Evolutionary conservation across 73 alveolate genomes (phyloP).

Genomic region (Stentor roeselii): DNA sequence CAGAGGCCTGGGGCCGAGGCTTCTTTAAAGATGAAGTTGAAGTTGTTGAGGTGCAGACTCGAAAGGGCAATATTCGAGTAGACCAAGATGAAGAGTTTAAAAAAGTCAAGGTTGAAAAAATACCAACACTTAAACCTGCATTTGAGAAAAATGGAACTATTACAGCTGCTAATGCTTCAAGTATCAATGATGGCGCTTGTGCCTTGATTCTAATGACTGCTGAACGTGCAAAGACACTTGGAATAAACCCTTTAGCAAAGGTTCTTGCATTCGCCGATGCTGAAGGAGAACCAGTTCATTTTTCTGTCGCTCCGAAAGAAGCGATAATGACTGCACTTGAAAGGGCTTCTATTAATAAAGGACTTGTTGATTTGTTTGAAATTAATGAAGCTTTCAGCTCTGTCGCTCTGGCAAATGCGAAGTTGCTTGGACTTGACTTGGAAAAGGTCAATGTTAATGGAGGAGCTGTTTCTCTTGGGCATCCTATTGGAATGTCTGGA

Average conservation of each 20-base stretch:
- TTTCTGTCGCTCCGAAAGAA: constrained; percentile 46
- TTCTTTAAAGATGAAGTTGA: constrained; percentile 70
- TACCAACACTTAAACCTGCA: constrained; percentile 51
- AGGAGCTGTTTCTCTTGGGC: constrained; percentile 96
- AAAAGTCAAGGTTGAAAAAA: constrained; percentile 45
- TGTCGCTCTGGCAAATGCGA: constrained; percentile 50
- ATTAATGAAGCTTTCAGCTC: constrained; percentile 52
- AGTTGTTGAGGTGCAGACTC: constrained; percentile 37
- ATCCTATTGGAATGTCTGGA: constrained; percentile 89
- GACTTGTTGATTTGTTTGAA: constrained; percentile 46
- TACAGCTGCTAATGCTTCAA: constrained; percentile 69
- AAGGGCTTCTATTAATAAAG: constrained; percentile 33
- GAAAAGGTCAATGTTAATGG: constrained; percentile 77
- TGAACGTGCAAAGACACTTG: constrained; percentile 33
- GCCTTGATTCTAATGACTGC: constrained; percentile 52
- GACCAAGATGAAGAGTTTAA: constrained; percentile 61
- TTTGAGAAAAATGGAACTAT: constrained; percentile 49
- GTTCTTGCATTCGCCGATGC: constrained; percentile 54
- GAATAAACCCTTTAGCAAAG: constrained; percentile 50
- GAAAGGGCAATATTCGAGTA: constrained; percentile 18
- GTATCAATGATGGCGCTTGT: constrained; percentile 64
- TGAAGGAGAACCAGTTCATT: constrained; percentile 50
- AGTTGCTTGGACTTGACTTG: constrained; percentile 50
- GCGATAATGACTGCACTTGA: constrained; percentile 39
- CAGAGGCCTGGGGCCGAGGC: constrained; percentile 79